Evolutionary conservation across 73 alveolate species (phyloP).

Genomic region (Blepharisma stoltei): DNA sequence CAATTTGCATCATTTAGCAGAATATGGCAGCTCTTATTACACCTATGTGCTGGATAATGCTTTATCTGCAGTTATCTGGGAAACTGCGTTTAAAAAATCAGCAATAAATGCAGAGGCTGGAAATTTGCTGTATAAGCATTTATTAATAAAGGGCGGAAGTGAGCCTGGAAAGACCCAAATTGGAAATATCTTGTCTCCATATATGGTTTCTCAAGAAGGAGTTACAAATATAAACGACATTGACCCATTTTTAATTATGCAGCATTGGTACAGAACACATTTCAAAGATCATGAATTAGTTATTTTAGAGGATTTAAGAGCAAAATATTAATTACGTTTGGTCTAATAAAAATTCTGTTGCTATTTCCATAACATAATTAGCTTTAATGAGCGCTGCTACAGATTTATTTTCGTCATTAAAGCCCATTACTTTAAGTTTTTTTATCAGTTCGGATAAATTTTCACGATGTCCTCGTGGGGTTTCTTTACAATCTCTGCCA

Average conservation of each 20-base stretch:
- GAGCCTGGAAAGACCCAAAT: background rate
- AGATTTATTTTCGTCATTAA: too few species aligned
- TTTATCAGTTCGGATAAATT: too few species aligned
- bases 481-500: too few species aligned
- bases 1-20: constrained; percentile 7
- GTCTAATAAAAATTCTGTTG: too few species aligned
- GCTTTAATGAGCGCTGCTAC: too few species aligned
- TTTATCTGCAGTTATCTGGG: constrained; percentile 10
- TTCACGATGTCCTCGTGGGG: too few species aligned
- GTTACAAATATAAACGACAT: background rate
- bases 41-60: constrained; percentile 11
- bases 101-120: constrained; percentile 24
- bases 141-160: constrained; percentile 1
- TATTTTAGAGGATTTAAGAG: background rate
- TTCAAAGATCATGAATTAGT: background rate
- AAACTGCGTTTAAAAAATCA: background rate
- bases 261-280: constrained; percentile 1
- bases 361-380: too few species aligned
- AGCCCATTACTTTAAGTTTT: too few species aligned
- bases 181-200: background rate
- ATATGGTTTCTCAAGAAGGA: background rate
- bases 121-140: background rate
- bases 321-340: background rate
- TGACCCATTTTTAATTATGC: constrained; percentile 18
- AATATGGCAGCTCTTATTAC: constrained; percentile 19